phyloP scores from a whole-genome alignment of 495 filamentous ascomycete genomes.

The Geopyxis carbonaria region DNA sequence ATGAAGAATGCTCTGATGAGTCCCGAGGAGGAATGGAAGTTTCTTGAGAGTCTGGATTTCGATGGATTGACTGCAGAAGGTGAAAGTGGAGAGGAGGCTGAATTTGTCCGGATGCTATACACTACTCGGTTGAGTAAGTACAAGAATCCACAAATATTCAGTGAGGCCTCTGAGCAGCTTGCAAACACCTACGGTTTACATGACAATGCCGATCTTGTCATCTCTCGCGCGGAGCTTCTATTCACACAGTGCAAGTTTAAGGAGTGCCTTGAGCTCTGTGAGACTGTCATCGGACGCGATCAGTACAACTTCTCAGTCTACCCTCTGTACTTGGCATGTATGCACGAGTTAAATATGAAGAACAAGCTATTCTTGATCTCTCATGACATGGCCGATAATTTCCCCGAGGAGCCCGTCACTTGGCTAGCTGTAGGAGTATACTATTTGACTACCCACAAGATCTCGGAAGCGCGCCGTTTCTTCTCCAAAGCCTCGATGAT shows the following conservation, averaged over 20 bases:
- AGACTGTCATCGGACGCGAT: conserved; percentile 58
- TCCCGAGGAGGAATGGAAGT: conserved; percentile 88
- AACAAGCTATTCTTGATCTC: conserved; percentile 82
- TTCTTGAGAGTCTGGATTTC: conserved; percentile 83
- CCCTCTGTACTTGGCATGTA: conserved; percentile 78
- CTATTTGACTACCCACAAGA: conserved; percentile 75
- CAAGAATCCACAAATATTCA: conserved; percentile 66
- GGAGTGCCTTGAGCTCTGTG: conserved; percentile 68
- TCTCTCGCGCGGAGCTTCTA: conserved; percentile 78
- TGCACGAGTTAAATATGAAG: conserved; percentile 71
- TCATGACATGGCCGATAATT: conserved; percentile 85
- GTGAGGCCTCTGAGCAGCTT: conserved; percentile 73
- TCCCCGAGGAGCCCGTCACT: conserved; percentile 75
- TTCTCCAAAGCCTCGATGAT: conserved; percentile 95
- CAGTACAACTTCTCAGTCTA: conserved; percentile 80
- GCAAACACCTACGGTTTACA: conserved; percentile 83
- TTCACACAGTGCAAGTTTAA: conserved; percentile 91
- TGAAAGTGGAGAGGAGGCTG: conserved; percentile 32
- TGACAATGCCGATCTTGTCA: conserved; percentile 74
- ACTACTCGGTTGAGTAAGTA: conserved; percentile 94
- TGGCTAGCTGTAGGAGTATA: conserved; percentile 93
- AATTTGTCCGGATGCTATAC: conserved; percentile 94
- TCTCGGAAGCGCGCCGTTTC: conserved; percentile 83
- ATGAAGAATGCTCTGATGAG: conserved; percentile 97
- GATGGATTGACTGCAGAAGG: conserved; percentile 49